A percentile compares a stretch with the other conserved stretches of the same genome.
phyloP scores from a whole-genome alignment of 1,284 basidiomycete genomes.

The Cryptococcus jaspeensis region DNA sequence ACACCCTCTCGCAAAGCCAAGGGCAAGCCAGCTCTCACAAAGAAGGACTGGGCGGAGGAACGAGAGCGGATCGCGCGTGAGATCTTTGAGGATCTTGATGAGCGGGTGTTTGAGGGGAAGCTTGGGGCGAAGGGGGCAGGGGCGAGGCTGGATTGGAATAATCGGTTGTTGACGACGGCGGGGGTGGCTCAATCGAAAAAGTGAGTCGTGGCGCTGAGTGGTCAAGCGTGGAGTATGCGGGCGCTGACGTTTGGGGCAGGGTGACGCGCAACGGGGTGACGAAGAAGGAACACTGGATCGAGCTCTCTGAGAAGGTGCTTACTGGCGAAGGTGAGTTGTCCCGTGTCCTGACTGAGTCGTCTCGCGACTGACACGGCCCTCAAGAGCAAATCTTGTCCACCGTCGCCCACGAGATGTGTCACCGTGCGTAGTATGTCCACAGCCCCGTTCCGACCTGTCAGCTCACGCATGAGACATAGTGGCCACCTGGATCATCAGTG shows the following conservation, averaged over 20 bases:
- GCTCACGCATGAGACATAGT: conserved; percentile 23
- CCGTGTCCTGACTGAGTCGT: neutral
- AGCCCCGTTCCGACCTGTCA: neutral
- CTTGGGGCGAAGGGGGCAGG: conserved; percentile 27
- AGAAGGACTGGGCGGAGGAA: conserved; percentile 29
- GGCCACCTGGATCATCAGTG: conserved; percentile 44
- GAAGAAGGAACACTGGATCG: conserved; percentile 24
- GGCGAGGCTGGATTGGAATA: conserved; percentile 41
- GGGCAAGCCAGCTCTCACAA: conserved; percentile 5
- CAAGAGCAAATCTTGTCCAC: conserved; percentile 45
- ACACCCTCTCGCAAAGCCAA: neutral
- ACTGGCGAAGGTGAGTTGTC: conserved; percentile 29
- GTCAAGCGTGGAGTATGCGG: too few species aligned
- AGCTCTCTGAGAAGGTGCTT: conserved; percentile 39
- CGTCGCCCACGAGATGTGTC: conserved; percentile 52
- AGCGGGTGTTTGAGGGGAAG: conserved; percentile 37
- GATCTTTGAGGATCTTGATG: conserved; percentile 45
- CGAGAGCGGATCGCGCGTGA: conserved; percentile 32
- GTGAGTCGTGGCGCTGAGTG: too few species aligned
- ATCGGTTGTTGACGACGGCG: conserved; percentile 45
- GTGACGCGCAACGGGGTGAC: conserved; percentile 2
- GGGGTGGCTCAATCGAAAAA: conserved; percentile 36
- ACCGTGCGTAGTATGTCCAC: conserved; percentile 29
- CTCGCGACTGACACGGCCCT: neutral
- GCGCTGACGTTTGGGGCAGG: conserved; percentile 3